Evolutionary conservation across 495 filamentous ascomycete species (phyloP).

Genomic region (Cryomyces minteri): DNA sequence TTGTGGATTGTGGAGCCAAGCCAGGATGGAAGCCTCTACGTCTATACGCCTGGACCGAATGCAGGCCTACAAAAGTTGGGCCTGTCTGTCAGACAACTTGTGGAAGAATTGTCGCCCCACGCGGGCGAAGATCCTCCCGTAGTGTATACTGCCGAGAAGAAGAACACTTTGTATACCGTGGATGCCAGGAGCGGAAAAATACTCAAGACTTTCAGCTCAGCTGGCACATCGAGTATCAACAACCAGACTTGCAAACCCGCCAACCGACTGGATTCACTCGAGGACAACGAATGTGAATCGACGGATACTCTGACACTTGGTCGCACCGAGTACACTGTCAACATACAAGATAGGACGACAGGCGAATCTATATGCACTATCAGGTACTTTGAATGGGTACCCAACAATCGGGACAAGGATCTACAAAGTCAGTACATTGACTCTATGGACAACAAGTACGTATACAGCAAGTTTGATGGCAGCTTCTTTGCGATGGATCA

Average conservation of each 20-base stretch:
- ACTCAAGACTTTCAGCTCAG: constrained; percentile 42
- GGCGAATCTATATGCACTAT: constrained; percentile 71
- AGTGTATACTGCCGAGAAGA: constrained; percentile 65
- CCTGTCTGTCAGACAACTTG: constrained; percentile 64
- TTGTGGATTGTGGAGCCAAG: constrained; percentile 96
- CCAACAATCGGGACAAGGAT: constrained; percentile 81
- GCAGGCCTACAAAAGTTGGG: constrained; percentile 44
- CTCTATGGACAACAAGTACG: constrained; percentile 75
- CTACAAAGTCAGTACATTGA: constrained; percentile 58
- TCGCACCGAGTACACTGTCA: constrained; percentile 72
- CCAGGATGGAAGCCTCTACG: constrained; percentile 72
- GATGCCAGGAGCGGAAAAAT: constrained; percentile 71
- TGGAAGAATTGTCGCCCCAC: constrained; percentile 46
- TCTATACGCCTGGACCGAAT: constrained; percentile 49
- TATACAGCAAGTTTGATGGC: constrained; percentile 80
- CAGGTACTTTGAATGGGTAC: constrained; percentile 87
- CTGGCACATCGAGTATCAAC: constrained; percentile 31
- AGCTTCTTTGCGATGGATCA: constrained; percentile 65
- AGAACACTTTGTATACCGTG: constrained; percentile 62
- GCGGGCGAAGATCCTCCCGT: constrained; percentile 48
- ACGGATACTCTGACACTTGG: constrained; percentile 60
- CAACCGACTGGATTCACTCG: constrained; percentile 37
- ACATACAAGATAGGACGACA: constrained; percentile 58
- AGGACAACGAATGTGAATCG: constrained; percentile 55
- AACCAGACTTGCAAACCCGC: constrained; percentile 37